Evolutionary conservation across 1,284 basidiomycete genomes (phyloP).

Genomic region (Apiotrichum domesticum): DNA sequence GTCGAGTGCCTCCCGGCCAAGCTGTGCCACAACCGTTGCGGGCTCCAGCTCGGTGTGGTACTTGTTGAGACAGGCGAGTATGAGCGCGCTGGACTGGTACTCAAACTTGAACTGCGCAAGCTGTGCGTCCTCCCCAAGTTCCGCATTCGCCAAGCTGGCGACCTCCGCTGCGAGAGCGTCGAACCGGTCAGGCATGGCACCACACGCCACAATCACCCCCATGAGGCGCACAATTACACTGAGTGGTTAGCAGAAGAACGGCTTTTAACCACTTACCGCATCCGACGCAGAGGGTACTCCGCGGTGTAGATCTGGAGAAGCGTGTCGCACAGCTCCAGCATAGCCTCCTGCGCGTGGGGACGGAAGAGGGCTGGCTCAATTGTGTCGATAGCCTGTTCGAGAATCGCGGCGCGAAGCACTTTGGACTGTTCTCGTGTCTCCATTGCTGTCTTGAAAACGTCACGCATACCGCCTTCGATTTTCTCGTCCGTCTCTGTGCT

Average conservation of each 20-base stretch:
- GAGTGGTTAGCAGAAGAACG: not conserved
- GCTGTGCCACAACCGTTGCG: constrained; percentile 10
- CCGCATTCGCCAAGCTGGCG: constrained; percentile 2
- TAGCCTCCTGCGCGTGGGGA: constrained; percentile 22
- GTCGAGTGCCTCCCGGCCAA: constrained; percentile 18
- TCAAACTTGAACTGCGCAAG: constrained; percentile 21
- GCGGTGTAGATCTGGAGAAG: constrained; percentile 28
- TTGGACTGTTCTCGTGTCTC: not conserved
- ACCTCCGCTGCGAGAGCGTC: not conserved
- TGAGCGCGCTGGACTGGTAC: constrained; percentile 18
- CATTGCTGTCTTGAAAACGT: constrained; percentile 2
- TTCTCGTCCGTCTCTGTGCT: constrained; percentile 1
- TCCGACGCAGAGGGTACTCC: constrained; percentile 28
- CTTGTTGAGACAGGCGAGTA: constrained; percentile 24
- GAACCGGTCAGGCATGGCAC: constrained; percentile 21
- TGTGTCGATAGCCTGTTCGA: constrained; percentile 25
- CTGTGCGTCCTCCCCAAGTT: constrained; percentile 15
- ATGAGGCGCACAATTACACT: constrained; percentile 15
- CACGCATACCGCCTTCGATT: not conserved
- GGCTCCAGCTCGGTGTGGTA: constrained; percentile 26
- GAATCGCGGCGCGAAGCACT: constrained; percentile 17
- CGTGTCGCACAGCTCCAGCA: constrained; percentile 22
- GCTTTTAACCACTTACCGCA: constrained; percentile 22
- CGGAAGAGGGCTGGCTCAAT: constrained; percentile 23
- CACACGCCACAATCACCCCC: constrained; percentile 19